Percentiles rank a stretch among this genome's conserved stretches.
These are phyloP conservation scores for Nothopassalora personata DNA, from an alignment of 2,329 filamentous ascomycete genomes.

Conservation along the genomic window DNA sequence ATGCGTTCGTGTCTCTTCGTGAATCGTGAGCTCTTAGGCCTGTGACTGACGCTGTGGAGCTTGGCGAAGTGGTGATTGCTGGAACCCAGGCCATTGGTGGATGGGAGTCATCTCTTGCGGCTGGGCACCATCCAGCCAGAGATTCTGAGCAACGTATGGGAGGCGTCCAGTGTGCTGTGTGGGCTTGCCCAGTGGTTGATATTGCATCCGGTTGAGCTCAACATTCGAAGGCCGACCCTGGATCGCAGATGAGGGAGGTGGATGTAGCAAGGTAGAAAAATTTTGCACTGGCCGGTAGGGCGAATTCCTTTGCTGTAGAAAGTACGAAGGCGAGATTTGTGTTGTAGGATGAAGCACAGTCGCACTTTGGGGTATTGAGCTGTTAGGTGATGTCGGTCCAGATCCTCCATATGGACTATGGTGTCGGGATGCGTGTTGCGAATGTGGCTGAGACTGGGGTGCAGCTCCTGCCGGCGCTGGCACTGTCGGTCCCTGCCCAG, in stretches of 20 bases:
- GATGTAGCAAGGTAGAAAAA: constrained; percentile 85
- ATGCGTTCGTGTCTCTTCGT: not conserved
- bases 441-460: constrained; percentile 19
- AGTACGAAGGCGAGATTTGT: constrained; percentile 79
- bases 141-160: constrained; percentile 36
- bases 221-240: constrained; percentile 49
- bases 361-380: constrained; percentile 52
- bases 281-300: constrained; percentile 88
- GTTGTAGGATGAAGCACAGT: constrained; percentile 48
- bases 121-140: constrained; percentile 31
- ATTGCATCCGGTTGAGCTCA: constrained; percentile 47
- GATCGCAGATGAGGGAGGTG: constrained; percentile 73
- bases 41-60: constrained; percentile 14
- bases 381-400: constrained; percentile 61
- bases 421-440: constrained; percentile 42
- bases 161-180: constrained; percentile 42
- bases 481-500: constrained; percentile 40
- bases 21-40: not conserved
- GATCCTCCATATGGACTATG: constrained; percentile 51
- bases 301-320: constrained; percentile 80
- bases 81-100: constrained; percentile 28
- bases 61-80: not conserved
- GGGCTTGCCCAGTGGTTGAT: constrained; percentile 45
- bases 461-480: constrained; percentile 20
- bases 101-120: constrained; percentile 30